Percentiles rank a stretch among this genome's conserved stretches.
Evolutionary conservation across 2,329 filamentous ascomycete species (phyloP).

Genomic region (Falciphora oryzae): DNA sequence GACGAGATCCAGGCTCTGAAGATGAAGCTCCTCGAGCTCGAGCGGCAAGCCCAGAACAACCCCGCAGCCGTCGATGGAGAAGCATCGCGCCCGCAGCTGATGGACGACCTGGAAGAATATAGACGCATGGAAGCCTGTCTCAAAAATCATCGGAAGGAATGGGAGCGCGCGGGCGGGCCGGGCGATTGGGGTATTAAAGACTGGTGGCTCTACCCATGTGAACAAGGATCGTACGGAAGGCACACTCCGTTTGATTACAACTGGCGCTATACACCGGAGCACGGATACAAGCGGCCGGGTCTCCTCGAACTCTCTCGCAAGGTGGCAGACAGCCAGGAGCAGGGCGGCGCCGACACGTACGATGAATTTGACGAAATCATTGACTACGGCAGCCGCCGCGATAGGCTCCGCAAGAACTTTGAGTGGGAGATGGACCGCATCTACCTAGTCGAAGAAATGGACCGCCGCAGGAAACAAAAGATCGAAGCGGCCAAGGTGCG

Average conservation of each 20-base stretch:
- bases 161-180: background rate
- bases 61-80: background rate
- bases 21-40: background rate
- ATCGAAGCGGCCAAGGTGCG: background rate
- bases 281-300: background rate
- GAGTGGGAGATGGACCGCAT: conserved; percentile 14
- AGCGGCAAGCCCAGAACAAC: background rate
- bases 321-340: background rate
- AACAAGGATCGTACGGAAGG: background rate
- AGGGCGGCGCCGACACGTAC: too few relatives aligned
- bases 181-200: background rate
- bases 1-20: background rate
- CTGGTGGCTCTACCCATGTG: too few relatives aligned
- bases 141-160: background rate
- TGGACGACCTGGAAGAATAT: background rate
- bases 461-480: background rate
- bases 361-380: background rate
- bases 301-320: background rate
- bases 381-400: conserved; percentile 8
- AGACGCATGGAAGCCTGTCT: background rate
- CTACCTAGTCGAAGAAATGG: conserved; percentile 7
- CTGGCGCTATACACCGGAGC: fast-evolving
- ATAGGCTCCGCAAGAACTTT: conserved; percentile 13
- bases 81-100: background rate
- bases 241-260: fast-evolving